These are phyloP conservation scores for Gnaphalium uliginosum DNA, from an alignment of 129 eudicot species.

Conservation along the genomic window DNA sequence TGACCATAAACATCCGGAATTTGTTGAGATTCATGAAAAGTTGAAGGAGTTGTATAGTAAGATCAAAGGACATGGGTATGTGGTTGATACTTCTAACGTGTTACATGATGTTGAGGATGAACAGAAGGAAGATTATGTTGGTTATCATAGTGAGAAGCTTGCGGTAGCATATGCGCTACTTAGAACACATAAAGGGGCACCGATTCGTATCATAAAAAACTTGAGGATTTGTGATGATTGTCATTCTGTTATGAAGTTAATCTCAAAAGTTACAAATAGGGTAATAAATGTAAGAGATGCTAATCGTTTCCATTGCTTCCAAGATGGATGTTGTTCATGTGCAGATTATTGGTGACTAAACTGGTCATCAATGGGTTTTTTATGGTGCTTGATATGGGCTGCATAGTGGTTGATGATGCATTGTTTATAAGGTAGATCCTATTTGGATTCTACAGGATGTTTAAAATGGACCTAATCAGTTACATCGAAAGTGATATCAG, in stretches of 20 bases:
- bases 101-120: slow-evolving; percentile 74
- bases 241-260: slow-evolving; percentile 53
- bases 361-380: neutral
- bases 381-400: neutral
- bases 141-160: slow-evolving; percentile 72
- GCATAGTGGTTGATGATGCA: slow-evolving; percentile 23
- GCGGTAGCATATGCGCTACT: slow-evolving; percentile 60
- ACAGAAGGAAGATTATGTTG: slow-evolving; percentile 53
- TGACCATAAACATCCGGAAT: slow-evolving; percentile 54
- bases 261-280: slow-evolving; percentile 56
- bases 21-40: slow-evolving; percentile 56
- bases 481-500: too few species aligned
- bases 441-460: neutral
- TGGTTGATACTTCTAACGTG: slow-evolving; percentile 50
- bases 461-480: too few species aligned
- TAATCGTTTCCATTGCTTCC: slow-evolving; percentile 31
- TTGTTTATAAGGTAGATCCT: neutral
- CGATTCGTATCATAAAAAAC: slow-evolving; percentile 38
- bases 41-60: slow-evolving; percentile 46
- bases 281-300: slow-evolving; percentile 34
- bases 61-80: slow-evolving; percentile 54
- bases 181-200: slow-evolving; percentile 55
- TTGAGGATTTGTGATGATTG: slow-evolving; percentile 41
- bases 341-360: slow-evolving; percentile 27
- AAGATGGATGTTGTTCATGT: slow-evolving; percentile 29